Evolutionary conservation across 495 filamentous ascomycete genomes (phyloP), one percentile per base, ranked within the genome.

Genomic region (Sordaria brevicollis): DNA sequence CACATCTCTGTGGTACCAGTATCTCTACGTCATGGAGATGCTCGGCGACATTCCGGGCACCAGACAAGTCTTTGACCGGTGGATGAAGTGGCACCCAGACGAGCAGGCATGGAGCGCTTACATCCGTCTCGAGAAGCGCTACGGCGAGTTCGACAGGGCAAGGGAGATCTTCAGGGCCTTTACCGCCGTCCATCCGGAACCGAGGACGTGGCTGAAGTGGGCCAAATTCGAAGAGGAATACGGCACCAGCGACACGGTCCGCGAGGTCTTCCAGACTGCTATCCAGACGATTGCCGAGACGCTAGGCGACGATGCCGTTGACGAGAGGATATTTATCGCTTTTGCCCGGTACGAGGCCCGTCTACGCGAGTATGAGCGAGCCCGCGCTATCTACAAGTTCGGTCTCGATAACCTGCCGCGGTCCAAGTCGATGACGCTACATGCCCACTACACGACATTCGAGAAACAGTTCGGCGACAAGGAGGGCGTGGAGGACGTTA

Each of bases 191-290:
- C 96, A 97, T 76, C 93, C 96, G 9, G 94, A 99, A 75, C 92
- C 95, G 37, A 86, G 89, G 78, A 98, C 97, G 73, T 99, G 96
- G 96, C 93, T 98, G 78, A 98, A 97, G 79, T 99, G 95, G 95
- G 90, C 95, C 72, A 89, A 93, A 49, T 99, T 97, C 74, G 95
- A 99, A 77, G 95, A 97, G 79, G 96, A 99, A 75, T 91, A 87
- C 74, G 95, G 95, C 5, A 96, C 93, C 0, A 91, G 88, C 75
- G 95, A 97, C 76, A 76, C 94, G 74, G 95, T 99, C 6, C 87
- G 95, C 43, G 94, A 98, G 71, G 95, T 98, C 8, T 97, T 93
- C 77, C 93, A 93, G 7, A 84, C 86, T 70, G 96, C 95, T 13
- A 89, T 97, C 37, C 94, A 97, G 75, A 91, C 91, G 9, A 84